Evolutionary conservation across 2,329 filamentous ascomycete species (phyloP).

Genomic region (Ascomycota sp.): DNA sequence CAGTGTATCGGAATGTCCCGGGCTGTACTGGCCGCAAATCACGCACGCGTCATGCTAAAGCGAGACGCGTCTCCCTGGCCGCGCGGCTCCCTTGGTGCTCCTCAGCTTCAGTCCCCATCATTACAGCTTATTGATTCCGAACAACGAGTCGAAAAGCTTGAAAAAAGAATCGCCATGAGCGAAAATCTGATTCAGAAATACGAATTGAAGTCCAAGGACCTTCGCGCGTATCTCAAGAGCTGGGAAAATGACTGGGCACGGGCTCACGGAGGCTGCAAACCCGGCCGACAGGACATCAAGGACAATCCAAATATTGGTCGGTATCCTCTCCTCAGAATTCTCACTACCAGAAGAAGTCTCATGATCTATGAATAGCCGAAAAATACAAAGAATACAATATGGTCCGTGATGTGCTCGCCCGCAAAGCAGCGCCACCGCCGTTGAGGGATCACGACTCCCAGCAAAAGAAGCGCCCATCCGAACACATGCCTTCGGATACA

Average conservation of each 20-base stretch:
- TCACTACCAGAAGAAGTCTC: not conserved
- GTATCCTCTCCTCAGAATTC: conserved; percentile 2
- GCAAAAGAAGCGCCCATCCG: conserved; percentile 19
- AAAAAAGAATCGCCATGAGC: conserved; percentile 19
- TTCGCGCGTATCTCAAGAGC: conserved; percentile 48
- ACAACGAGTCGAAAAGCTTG: too few species aligned
- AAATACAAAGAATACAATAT: conserved; percentile 63
- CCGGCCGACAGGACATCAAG: conserved; percentile 55
- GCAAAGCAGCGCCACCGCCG: conserved; percentile 23
- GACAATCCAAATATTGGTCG: conserved; percentile 46
- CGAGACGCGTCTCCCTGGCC: too few species aligned
- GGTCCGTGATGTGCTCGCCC: conserved; percentile 33
- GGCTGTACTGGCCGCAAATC: too few species aligned
- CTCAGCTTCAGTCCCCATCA: too few species aligned
- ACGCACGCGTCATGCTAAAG: too few species aligned
- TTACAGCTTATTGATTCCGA: too few species aligned
- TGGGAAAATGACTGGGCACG: conserved; percentile 51
- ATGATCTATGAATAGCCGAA: conserved; percentile 21
- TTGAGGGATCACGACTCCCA: conserved; percentile 5
- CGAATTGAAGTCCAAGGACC: conserved; percentile 25
- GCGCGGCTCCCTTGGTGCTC: too few species aligned
- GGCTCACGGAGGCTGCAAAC: conserved; percentile 42
- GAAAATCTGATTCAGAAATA: conserved; percentile 19
- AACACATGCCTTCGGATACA: conserved; percentile 17
- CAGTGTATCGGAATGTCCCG: too few species aligned